A percentile compares a stretch with the other conserved stretches of the same genome.
phyloP scores from a whole-genome alignment of 768 basidiomycete genomes.

The Pluteus cervinus region DNA sequence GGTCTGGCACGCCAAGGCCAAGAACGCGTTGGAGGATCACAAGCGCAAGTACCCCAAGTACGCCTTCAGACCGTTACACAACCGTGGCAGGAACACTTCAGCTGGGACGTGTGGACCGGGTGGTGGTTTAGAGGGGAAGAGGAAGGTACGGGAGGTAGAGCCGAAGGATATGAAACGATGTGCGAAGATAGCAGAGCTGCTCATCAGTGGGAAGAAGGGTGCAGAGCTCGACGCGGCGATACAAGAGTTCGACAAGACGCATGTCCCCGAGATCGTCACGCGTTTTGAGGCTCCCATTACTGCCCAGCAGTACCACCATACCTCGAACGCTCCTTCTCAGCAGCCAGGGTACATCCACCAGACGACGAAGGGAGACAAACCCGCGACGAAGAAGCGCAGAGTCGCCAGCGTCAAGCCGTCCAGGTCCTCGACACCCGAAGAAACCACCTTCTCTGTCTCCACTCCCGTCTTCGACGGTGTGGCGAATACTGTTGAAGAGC shows the following conservation, averaged over 20 bases:
- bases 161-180: constrained; percentile 60
- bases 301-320: constrained; percentile 53
- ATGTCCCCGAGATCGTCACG: constrained; percentile 57
- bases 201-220: constrained; percentile 52
- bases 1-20: constrained; percentile 70
- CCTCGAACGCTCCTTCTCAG: constrained; percentile 44
- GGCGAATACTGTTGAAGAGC: constrained; percentile 17
- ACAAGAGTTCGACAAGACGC: constrained; percentile 48
- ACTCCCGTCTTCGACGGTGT: constrained; percentile 11
- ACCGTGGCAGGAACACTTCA: constrained; percentile 30
- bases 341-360: constrained; percentile 17
- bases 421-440: constrained; percentile 19
- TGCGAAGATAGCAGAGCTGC: constrained; percentile 59
- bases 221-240: constrained; percentile 48
- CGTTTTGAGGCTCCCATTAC: constrained; percentile 72
- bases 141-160: constrained; percentile 56
- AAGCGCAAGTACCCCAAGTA: constrained; percentile 72
- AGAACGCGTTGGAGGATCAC: constrained; percentile 65
- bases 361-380: constrained; percentile 6
- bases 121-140: constrained; percentile 26
- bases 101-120: too few relatives aligned
- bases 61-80: constrained; percentile 61
- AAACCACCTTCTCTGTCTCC: constrained; percentile 11
- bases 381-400: constrained; percentile 22
- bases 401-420: constrained; percentile 35